Evolutionary conservation across 805 yeast genomes (phyloP).

Genomic region (Ogataea dorogensis): DNA sequence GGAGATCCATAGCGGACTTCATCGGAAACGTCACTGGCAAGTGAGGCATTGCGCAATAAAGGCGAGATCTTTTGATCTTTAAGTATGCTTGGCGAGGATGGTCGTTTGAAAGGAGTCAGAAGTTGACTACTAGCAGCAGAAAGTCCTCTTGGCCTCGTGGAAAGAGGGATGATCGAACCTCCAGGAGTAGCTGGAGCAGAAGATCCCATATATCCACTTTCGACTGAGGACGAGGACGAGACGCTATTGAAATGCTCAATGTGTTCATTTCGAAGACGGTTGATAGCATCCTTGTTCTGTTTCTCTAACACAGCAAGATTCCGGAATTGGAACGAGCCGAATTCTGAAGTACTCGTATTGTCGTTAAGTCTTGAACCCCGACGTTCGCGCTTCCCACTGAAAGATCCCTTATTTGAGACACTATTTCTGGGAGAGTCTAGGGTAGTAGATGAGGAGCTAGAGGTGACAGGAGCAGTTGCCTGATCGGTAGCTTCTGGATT

Average conservation of each 20-base stretch:
- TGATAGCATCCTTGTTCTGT: slow-evolving; percentile 90
- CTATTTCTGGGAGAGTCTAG: slow-evolving; percentile 30
- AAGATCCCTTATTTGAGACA: slow-evolving; percentile 25
- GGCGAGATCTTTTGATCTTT: slow-evolving; percentile 27
- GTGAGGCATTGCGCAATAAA: slow-evolving; percentile 32
- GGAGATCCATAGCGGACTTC: slow-evolving; percentile 25
- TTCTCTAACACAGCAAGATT: slow-evolving; percentile 87
- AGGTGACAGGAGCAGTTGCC: slow-evolving; percentile 16
- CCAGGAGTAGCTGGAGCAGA: slow-evolving; percentile 30
- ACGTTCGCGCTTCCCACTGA: slow-evolving; percentile 60
- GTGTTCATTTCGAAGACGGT: slow-evolving; percentile 82
- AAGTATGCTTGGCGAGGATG: slow-evolving; percentile 33
- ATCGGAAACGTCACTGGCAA: slow-evolving; percentile 34
- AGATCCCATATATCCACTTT: slow-evolving; percentile 30
- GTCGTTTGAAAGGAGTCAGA: slow-evolving; percentile 28
- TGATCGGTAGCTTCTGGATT: slow-evolving; percentile 12
- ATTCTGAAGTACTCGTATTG: slow-evolving; percentile 64
- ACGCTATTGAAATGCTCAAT: slow-evolving; percentile 47
- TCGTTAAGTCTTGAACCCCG: slow-evolving; percentile 65
- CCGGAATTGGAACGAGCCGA: slow-evolving; percentile 90
- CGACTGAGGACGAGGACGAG: slow-evolving; percentile 47
- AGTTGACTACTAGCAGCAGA: slow-evolving; percentile 19
- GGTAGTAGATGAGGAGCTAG: slow-evolving; percentile 30
- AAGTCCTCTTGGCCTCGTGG: slow-evolving; percentile 21
- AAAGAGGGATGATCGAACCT: slow-evolving; percentile 6